These are phyloP conservation scores for Thalassiosira sp. DNA, from an alignment of 352 stramenopile genomes.

Conservation along the genomic window DNA sequence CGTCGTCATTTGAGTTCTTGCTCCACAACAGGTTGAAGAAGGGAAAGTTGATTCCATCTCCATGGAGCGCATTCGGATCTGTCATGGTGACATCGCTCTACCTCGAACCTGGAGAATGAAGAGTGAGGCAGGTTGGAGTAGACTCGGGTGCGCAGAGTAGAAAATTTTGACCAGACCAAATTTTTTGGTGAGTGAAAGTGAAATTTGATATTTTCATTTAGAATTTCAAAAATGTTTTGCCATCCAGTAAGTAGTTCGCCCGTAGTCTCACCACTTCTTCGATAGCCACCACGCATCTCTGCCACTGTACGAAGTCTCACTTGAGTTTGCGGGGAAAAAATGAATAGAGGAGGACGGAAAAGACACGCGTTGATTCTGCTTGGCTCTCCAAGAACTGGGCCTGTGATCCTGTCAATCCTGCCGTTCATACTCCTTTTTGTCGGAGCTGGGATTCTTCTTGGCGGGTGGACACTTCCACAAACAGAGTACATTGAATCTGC, in stretches of 20 bases:
- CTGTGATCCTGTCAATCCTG: conserved; percentile 9
- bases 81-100: conserved; percentile 5
- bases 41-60: conserved; percentile 53
- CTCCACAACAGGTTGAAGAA: conserved; percentile 63
- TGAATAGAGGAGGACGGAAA: not conserved
- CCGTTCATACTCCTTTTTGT: conserved; percentile 14
- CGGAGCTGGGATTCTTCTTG: conserved; percentile 16
- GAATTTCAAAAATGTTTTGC: no score
- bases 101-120: not conserved
- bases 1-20: conserved; percentile 89
- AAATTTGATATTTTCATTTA: no score
- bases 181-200: no score
- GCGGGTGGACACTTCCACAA: conserved; percentile 4
- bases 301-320: no score
- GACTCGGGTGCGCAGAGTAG: no score
- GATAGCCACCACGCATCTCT: no score
- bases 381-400: conserved; percentile 20
- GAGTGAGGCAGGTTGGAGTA: not conserved
- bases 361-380: no score
- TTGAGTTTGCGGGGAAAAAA: no score
- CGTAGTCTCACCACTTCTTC: no score
- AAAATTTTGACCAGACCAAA: no score
- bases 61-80: conserved; percentile 22
- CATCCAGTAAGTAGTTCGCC: no score
- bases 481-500: not conserved